Base-by-base conservation (phyloP, 345 rosid species). In the Eucalyptus urophylla region DNA sequence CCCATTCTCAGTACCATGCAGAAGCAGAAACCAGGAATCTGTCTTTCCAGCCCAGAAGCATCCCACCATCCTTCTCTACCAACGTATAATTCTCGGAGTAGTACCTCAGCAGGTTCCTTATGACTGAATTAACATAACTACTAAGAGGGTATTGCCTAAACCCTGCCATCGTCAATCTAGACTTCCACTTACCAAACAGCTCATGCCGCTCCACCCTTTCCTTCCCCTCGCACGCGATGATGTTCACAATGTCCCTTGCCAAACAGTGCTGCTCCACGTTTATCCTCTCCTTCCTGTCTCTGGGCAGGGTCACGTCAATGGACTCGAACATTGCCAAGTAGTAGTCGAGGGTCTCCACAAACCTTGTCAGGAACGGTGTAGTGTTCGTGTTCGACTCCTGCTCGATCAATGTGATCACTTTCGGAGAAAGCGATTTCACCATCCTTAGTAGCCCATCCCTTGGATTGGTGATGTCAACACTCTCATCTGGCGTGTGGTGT, bases 321-420 rank as follows among this genome's bases (percentile, higher is more conserved):
- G 98, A 95, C 93, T 95, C 97, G 3, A 95, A 96, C 91, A 96
- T 94, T 40, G 98, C 97, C 92, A 93, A 24, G 91, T 96, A 96
- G 91, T 91, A 94, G 87, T 95, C 93, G 9, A 95, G 90, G 80
- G 95, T 89, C 92, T 96, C 98, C 43, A 81, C 80, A 49, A 96
- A 96, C 92, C 97, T 87, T 3, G 95, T 92, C 89, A 96, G 88
- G 91, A 96, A 96, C 8, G 96, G 94, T 45, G 98, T 90, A 29
- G 97, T 96, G 93, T 96, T 96, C 8, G 98, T 93, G 93, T 95
- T 96, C 25, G 97, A 94, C 90, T 96, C 98, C 86, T 96, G 98
- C 92, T 95, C 98, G 24, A 95, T 95, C 89, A 96, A 76, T 49
- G 98, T 95, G 67, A 89, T 90, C 54, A 95, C 95, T 88, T 94